Evolutionary conservation across 1,284 basidiomycete genomes (phyloP).

Genomic region (Ganoderma lucidum): DNA sequence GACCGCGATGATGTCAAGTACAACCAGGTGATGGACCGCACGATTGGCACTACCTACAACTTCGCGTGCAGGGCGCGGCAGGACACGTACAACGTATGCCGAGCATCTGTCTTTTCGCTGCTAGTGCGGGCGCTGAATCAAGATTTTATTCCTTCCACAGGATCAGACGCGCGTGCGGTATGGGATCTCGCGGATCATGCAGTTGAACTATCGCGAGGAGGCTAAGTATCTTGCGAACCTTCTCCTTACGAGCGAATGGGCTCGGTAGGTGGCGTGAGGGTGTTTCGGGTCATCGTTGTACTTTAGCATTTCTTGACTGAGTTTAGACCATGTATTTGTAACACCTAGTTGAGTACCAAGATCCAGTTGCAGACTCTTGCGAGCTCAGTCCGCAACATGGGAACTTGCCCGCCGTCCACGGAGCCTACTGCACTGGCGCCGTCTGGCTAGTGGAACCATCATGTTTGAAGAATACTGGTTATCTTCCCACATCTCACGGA

Average conservation of each 20-base stretch:
- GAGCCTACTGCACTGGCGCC: neutral
- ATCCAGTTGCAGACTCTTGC: neutral
- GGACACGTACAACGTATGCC: constrained; percentile 83
- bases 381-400: neutral
- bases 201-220: constrained; percentile 81
- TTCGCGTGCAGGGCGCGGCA: constrained; percentile 91
- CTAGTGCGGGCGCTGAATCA: constrained; percentile 1
- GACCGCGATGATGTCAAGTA: constrained; percentile 73
- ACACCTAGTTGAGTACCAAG: neutral
- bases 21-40: constrained; percentile 68
- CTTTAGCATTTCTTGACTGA: neutral
- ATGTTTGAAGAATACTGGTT: neutral
- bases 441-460: neutral
- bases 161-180: constrained; percentile 85
- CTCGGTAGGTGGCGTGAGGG: constrained; percentile 14
- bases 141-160: constrained; percentile 46
- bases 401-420: neutral
- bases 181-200: constrained; percentile 73
- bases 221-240: constrained; percentile 66
- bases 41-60: constrained; percentile 78
- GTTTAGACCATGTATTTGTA: constrained; percentile 8
- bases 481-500: no score
- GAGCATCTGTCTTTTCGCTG: constrained; percentile 3
- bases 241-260: constrained; percentile 44
- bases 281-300: neutral